Evolutionary conservation across 345 rosid genomes (phyloP), one percentile per base, ranked within the genome.

Genomic region (Cochlearia excelsa): DNA sequence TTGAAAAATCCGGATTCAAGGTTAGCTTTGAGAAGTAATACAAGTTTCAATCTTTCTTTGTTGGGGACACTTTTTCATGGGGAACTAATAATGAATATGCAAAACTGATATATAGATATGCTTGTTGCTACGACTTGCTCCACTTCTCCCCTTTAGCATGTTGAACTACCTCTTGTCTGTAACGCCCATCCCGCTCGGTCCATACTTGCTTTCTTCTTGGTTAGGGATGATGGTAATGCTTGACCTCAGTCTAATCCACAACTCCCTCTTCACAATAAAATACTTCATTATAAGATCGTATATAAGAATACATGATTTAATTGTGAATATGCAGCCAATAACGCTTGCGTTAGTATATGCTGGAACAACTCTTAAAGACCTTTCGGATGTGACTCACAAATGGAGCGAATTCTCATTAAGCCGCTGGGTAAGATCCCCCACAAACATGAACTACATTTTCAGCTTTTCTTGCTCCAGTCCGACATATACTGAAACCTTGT

Each of bases 211-310:
- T 77, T 94, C 95, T 57, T 87, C 99, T 61, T 93, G 99, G 99
- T 51, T 93, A 70, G 99, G 99, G 71, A 93, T 93, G 99, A 84
- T 89, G 99, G 97, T 93, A 85, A 53, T 26, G n/a, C n/a, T n/a
- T n/a, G n/a, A n/a, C n/a, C 27, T 26, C 31, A 33, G 7, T 4
- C 63, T 51, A 37, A 26, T 44, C 35, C 33, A 8, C 62, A 65
- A 37, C 58, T 37, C 44, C 26, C 0, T 37, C 9, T 35, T 26
- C 26, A 51, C 33, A 42, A 26, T 58, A 6, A 27, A 34, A 47
- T 55, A 27, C 16, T 23, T 10, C 7, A 3, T 29, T 2, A 3
- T 29, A 45, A 28, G 42, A 38, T n/a, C n/a, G n/a, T 52, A 7
- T n/a, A 30, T 2, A 68, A 50, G 8, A 49, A 43, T 9, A 35